Evolutionary conservation across 148 eudicot genomes (phyloP), one percentile per base, ranked within the genome.

Genomic region (Vaccinium macrocarpon): DNA sequence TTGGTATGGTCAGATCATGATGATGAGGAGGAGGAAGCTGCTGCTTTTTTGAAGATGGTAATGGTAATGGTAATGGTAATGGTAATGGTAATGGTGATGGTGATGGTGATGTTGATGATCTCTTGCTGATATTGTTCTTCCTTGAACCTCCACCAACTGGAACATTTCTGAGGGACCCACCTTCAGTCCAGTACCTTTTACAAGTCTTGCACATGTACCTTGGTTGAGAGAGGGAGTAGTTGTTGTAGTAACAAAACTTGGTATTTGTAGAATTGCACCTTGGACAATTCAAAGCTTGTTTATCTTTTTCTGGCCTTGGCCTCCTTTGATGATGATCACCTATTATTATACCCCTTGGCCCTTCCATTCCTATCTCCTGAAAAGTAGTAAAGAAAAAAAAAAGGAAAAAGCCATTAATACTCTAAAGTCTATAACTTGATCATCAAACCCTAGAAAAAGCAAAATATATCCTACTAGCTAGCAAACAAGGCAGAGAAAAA

Each of bases 141-240:
- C 92, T 81, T 68, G 92, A 91, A 10, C 92, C 91, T 12, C 92
- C 92, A 8, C 92, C 92, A 16, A 90, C 91, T 4, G 92, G 92
- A 64, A 90, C 89, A 80, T 88, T 90, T 29, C 92, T 87, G 8
- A 90, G 88, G 32, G 92, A 84, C 38, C 92, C 92, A 13, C 92
- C 92, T 73, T 87, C 90, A 81, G 92, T 90, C 91, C 92, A 90
- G 53, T 90, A 90, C 84, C 92, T 87, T 81, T 89, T 87, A 84
- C 92, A 90, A 27, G 90, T 87, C 88, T 90, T 90, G 89, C 92
- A 91, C 25, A 91, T 89, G 81, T 89, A 88, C 52, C 92, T 89
- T 48, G 92, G 92, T 75, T 91, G 92, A 10, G 92, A 52, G 6
- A 91, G 90, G 52, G 90, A 89, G 79, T 91, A 91, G 81, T 91